phyloP scores from a whole-genome alignment of 2,329 filamentous ascomycete genomes.

The Seiridium unicorne region DNA sequence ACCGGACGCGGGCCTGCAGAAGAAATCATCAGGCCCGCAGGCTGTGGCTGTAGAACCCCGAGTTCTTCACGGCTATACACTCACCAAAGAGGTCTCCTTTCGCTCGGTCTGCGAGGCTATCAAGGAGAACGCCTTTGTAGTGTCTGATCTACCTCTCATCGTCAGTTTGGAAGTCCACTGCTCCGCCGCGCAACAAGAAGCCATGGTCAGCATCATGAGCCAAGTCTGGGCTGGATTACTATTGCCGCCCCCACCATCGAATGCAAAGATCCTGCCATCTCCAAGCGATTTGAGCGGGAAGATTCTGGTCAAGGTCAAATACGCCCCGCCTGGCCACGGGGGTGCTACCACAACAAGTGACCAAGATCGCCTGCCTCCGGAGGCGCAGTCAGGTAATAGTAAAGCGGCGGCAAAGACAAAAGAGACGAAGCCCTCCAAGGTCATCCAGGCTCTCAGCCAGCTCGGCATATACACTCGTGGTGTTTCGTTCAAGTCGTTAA shows the following conservation, averaged over 20 bases:
- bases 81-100: constrained; percentile 87
- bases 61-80: constrained; percentile 84
- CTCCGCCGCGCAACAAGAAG: constrained; percentile 72
- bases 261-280: constrained; percentile 57
- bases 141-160: constrained; percentile 79
- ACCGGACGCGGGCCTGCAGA: not conserved
- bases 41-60: constrained; percentile 60
- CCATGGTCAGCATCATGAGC: constrained; percentile 91
- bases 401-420: constrained; percentile 37
- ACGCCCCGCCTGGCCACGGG: constrained; percentile 44
- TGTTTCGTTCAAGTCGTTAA: constrained; percentile 77
- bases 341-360: constrained; percentile 6
- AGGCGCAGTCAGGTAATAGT: constrained; percentile 31
- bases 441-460: constrained; percentile 71
- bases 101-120: constrained; percentile 82
- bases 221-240: constrained; percentile 77
- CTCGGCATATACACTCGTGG: constrained; percentile 82
- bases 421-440: constrained; percentile 53
- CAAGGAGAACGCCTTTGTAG: constrained; percentile 72
- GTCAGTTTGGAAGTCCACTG: constrained; percentile 94
- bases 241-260: constrained; percentile 51
- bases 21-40: constrained; percentile 21
- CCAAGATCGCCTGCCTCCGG: constrained; percentile 23
- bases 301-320: constrained; percentile 83
- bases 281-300: constrained; percentile 71